Base-by-base conservation (phyloP, 805 yeast species). In the Cyberlindnera subsufficiens region DNA sequence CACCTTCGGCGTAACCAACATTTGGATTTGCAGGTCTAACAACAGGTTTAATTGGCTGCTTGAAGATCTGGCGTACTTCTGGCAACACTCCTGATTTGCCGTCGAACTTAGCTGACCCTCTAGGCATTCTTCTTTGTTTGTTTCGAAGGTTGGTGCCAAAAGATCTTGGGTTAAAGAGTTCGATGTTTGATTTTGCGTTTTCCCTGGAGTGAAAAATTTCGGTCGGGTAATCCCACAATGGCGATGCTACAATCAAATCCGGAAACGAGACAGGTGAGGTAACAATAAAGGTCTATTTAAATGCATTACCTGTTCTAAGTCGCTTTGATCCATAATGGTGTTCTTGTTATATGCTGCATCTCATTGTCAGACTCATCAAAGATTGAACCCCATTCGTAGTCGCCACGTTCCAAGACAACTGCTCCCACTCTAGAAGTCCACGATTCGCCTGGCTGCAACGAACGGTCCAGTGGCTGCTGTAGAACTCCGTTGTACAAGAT, bases 41-140 rank as follows among this genome's bases (percentile, higher is more conserved):
- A 46, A 53, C 43, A 18, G 61, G 59, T 30, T 55, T 53, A 30
- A 55, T 39, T 5, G 89, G 86, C 42, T 77, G 75, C 54, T 80
- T 85, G 65, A 90, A 78, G 27, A 87, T 79, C 32, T 81, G 77
- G 55, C 96, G 80, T 9, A 86, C 80, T 42, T 67, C 70, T 38
- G 97, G 97, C 50, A 90, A 71, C 39, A 86, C 71, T 60, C 97
- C 97, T 38, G 91, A 82, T 63, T 84, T 83, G 47, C 68, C 67
- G 3, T 77, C 78, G 43, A 65, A 66, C 50, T 67, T 72, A 5
- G 71, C 68, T 27, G 66, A 60, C 35, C 71, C 69, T 54, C 70
- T 73, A 46, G 74, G 75, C 79, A 74, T 74, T 32, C 16, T 38
- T 18, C 27, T 14, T 9, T 17, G 25, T 17, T 15, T 22, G 27